Percentiles rank a stretch among this genome's conserved stretches.
These are phyloP conservation scores for Punica granatum DNA, from an alignment of 345 rosid species.

Conservation along the genomic window DNA sequence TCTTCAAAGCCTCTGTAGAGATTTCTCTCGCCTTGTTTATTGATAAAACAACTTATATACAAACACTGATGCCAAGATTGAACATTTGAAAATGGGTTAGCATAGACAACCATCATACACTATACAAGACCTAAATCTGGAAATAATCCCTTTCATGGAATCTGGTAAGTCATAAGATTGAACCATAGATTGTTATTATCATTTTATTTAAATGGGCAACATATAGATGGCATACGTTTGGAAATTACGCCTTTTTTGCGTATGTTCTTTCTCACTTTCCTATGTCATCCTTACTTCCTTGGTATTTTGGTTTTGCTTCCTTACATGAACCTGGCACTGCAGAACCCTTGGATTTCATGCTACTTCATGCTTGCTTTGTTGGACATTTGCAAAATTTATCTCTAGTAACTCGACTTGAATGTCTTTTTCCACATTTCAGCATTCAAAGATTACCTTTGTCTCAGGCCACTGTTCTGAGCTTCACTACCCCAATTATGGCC, in stretches of 20 bases:
- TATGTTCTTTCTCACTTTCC: not conserved
- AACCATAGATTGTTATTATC: not conserved
- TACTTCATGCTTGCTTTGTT: not conserved
- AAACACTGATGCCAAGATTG: not conserved
- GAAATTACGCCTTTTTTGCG: not conserved
- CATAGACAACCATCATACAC: not conserved
- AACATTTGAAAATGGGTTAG: not conserved
- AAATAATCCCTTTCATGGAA: not conserved
- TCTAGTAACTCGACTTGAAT: not conserved
- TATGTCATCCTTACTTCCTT: too few relatives aligned
- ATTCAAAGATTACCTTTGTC: slow-evolving; percentile 73
- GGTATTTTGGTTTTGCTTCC: not conserved
- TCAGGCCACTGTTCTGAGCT: slow-evolving; percentile 67
- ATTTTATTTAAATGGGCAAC: not conserved
- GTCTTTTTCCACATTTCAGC: slow-evolving; percentile 36
- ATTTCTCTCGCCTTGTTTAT: not conserved
- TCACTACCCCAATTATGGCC: slow-evolving; percentile 71
- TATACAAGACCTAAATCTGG: not conserved
- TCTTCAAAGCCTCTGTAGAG: not conserved
- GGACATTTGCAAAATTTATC: slow-evolving; percentile 3
- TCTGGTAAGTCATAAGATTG: not conserved
- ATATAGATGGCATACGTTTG: not conserved
- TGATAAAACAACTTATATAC: too few relatives aligned
- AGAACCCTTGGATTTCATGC: not conserved
- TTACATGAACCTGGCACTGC: not conserved